phyloP scores from a whole-genome alignment of 2,329 filamentous ascomycete genomes.

The Aspergillus fumigatiaffinis region DNA sequence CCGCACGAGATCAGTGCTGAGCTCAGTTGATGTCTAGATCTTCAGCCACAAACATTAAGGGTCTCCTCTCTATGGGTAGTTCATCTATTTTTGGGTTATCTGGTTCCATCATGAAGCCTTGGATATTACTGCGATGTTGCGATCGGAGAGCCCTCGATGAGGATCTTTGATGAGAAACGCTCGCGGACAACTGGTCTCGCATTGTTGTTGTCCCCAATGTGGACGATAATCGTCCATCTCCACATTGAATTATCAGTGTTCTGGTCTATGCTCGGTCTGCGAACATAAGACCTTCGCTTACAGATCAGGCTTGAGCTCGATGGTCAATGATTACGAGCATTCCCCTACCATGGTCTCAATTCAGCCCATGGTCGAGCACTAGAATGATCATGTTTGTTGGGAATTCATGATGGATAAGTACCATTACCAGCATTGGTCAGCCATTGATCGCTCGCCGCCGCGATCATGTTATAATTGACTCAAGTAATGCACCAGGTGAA shows the following conservation, averaged over 20 bases:
- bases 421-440: neutral
- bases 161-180: neutral
- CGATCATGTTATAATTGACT: neutral
- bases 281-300: neutral
- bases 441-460: neutral
- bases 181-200: neutral
- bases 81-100: neutral
- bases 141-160: neutral
- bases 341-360: neutral
- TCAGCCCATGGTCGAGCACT: neutral
- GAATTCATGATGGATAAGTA: neutral
- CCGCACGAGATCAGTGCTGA: neutral
- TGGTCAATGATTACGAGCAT: neutral
- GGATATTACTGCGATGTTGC: too few relatives aligned
- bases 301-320: neutral
- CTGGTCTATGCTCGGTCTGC: neutral
- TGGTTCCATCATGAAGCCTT: neutral
- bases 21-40: neutral
- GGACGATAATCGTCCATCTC: neutral
- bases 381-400: neutral
- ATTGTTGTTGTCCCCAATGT: neutral
- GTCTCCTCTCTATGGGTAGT: neutral
- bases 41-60: neutral
- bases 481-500: neutral
- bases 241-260: neutral